Evolutionary conservation across 2,329 filamentous ascomycete genomes (phyloP).

Genomic region (Fusarium algeriense): DNA sequence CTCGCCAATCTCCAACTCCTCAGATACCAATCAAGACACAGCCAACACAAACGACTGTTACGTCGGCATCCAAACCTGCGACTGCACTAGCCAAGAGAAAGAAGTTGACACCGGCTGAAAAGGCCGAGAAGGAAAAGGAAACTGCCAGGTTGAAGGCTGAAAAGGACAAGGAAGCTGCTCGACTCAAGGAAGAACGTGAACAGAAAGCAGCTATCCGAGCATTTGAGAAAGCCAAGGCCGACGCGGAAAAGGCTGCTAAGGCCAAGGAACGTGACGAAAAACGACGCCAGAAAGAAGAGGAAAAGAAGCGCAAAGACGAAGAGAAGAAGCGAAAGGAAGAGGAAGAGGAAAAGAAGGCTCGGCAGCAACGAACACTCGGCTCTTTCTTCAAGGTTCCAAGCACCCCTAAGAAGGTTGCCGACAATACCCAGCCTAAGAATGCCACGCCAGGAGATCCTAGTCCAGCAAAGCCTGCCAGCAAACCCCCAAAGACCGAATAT

Average conservation of each 20-base stretch:
- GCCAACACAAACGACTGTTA: slow-evolving; percentile 5
- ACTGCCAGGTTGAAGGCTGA: slow-evolving; percentile 51
- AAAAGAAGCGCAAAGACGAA: slow-evolving; percentile 56
- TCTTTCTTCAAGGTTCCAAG: slow-evolving; percentile 60
- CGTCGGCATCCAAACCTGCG: slow-evolving; percentile 38
- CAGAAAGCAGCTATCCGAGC: slow-evolving; percentile 46
- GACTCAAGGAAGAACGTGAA: slow-evolving; percentile 54
- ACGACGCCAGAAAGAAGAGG: slow-evolving; percentile 52
- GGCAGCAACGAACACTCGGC: slow-evolving; percentile 61
- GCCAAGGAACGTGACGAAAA: slow-evolving; percentile 57
- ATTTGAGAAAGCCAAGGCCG: slow-evolving; percentile 49
- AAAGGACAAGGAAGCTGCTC: slow-evolving; percentile 54
- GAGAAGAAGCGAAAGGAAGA: slow-evolving; percentile 62
- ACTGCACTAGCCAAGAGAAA: slow-evolving; percentile 56
- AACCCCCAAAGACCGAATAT: slow-evolving; percentile 64
- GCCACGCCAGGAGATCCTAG: slow-evolving; percentile 48
- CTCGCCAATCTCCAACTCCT: slow-evolving; percentile 53
- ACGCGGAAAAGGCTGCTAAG: slow-evolving; percentile 54
- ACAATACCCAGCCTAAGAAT: slow-evolving; percentile 48
- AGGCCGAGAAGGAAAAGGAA: slow-evolving; percentile 55
- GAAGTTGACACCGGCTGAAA: slow-evolving; percentile 58
- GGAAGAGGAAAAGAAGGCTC: slow-evolving; percentile 65
- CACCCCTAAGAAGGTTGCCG: slow-evolving; percentile 58
- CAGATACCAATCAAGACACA: slow-evolving; percentile 49
- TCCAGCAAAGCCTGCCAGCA: slow-evolving; percentile 23